phyloP scores from a whole-genome alignment of 192 early-diverging fungal species.

The Mortierella claussenii region DNA sequence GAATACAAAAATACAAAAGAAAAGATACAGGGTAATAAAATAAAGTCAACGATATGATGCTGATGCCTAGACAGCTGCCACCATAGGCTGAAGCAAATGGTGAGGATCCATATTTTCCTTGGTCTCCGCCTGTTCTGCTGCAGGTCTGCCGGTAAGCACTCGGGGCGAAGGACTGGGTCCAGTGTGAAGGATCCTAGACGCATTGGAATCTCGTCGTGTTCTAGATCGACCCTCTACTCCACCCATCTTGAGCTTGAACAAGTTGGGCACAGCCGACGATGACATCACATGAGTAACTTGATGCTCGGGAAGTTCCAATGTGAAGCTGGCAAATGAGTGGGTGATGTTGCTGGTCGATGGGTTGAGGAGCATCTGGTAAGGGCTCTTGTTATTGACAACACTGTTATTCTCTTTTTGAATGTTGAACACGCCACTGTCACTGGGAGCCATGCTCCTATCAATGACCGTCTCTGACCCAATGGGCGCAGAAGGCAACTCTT shows the following conservation, averaged over 20 bases:
- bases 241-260: slow-evolving; percentile 28
- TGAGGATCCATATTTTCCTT: slow-evolving; percentile 20
- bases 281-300: slow-evolving; percentile 33
- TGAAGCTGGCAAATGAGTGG: slow-evolving; percentile 39
- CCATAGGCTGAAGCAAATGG: background rate
- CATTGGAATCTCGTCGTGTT: slow-evolving; percentile 7
- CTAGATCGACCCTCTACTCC: background rate
- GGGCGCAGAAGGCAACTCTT: too few species aligned
- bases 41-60: too few species aligned
- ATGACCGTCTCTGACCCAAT: background rate
- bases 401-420: slow-evolving; percentile 11
- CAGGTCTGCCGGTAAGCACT: slow-evolving; percentile 13
- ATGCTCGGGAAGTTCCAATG: slow-evolving; percentile 32
- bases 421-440: background rate
- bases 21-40: background rate
- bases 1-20: slow-evolving; percentile 3
- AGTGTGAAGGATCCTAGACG: slow-evolving; percentile 6
- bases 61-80: background rate
- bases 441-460: slow-evolving; percentile 6
- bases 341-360: slow-evolving; percentile 40
- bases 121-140: background rate
- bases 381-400: slow-evolving; percentile 29
- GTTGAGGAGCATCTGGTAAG: slow-evolving; percentile 37
- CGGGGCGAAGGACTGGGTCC: slow-evolving; percentile 8
- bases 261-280: slow-evolving; percentile 24